Evolutionary conservation across 2,329 filamentous ascomycete species (phyloP).

Genomic region (Helotiales sp.): DNA sequence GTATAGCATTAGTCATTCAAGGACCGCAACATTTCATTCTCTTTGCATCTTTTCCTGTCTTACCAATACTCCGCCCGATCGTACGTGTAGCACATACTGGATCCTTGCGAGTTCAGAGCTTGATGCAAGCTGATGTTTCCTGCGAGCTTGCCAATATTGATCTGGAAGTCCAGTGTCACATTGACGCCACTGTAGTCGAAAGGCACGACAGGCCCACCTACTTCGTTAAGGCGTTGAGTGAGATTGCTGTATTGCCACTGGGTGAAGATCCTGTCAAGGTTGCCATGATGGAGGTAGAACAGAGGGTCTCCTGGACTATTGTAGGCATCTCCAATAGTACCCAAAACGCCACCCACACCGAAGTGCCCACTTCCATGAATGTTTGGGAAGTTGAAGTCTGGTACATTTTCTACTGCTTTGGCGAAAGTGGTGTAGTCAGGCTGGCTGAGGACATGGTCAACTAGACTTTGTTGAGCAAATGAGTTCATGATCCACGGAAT

Average conservation of each 20-base stretch:
- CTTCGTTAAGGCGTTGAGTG: background rate
- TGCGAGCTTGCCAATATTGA: background rate
- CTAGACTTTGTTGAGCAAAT: background rate
- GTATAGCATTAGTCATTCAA: no score
- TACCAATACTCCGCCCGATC: background rate
- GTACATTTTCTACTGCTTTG: conserved; percentile 3
- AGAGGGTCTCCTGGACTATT: conserved; percentile 4
- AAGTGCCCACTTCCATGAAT: conserved; percentile 9
- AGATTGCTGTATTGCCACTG: conserved; percentile 5
- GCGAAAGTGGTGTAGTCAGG: conserved; percentile 6
- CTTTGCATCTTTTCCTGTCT: background rate
- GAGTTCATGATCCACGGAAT: background rate
- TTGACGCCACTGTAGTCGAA: conserved; percentile 9
- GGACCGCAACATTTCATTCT: background rate
- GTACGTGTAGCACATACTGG: conserved; percentile 4
- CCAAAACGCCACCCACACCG: conserved; percentile 2
- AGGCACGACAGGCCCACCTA: conserved; percentile 4
- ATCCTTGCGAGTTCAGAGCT: conserved; percentile 2
- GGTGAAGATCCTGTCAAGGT: conserved; percentile 6
- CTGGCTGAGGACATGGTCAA: conserved; percentile 1
- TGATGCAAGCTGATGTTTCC: conserved; percentile 1
- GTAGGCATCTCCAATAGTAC: conserved; percentile 7
- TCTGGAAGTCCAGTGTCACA: conserved; percentile 7
- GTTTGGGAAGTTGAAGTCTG: conserved; percentile 3
- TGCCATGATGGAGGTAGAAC: conserved; percentile 11